phyloP scores from a whole-genome alignment of 176 grass and related monocot species.

The Paspalum notatum region DNA sequence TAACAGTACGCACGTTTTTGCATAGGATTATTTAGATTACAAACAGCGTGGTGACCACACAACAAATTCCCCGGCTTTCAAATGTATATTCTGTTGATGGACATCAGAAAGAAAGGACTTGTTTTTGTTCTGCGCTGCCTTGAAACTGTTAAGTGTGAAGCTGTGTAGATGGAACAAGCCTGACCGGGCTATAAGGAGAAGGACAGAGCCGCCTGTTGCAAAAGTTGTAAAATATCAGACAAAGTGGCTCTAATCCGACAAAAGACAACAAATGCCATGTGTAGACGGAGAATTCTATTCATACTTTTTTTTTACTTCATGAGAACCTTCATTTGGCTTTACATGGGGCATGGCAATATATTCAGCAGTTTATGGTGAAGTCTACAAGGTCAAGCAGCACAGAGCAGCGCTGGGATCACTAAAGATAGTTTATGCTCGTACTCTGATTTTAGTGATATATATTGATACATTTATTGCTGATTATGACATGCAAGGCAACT shows the following conservation, averaged over 20 bases:
- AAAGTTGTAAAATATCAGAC: slow-evolving; percentile 35
- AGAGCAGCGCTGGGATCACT: background rate
- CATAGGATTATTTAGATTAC: background rate
- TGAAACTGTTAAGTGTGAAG: background rate
- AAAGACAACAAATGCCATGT: background rate
- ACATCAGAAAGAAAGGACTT: slow-evolving; percentile 3
- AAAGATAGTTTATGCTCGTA: slow-evolving; percentile 5
- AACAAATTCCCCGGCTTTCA: background rate
- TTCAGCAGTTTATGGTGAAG: background rate
- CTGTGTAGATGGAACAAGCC: background rate
- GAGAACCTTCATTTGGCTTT: slow-evolving; percentile 9
- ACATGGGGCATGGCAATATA: background rate
- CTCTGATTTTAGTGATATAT: slow-evolving; percentile 2
- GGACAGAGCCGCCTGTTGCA: slow-evolving; percentile 67
- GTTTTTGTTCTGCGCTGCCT: background rate
- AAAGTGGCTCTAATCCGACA: background rate
- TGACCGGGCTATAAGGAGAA: slow-evolving; percentile 63
- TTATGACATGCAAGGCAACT: background rate
- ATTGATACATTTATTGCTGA: background rate
- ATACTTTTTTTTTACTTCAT: background rate
- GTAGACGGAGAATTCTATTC: background rate
- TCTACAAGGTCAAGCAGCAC: background rate
- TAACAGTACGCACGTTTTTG: background rate
- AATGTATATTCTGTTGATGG: background rate
- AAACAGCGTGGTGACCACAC: background rate